Evolutionary conservation across 768 basidiomycete species (phyloP), one percentile per base, ranked within the genome.

Genomic region (Mycena venus): DNA sequence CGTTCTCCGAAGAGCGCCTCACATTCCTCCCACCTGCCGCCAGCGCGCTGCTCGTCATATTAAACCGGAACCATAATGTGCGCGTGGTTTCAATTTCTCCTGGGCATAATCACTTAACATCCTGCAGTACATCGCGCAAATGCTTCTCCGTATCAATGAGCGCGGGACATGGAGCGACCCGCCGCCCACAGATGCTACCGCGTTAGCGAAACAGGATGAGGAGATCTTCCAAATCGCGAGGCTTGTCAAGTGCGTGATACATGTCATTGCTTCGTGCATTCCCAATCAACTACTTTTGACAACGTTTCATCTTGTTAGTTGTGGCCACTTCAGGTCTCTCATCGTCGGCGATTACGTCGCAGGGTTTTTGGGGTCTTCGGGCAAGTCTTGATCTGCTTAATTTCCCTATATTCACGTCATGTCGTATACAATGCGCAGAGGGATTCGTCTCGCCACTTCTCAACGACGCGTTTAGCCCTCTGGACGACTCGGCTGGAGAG

Each of bases 21-120:
- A 59, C 86, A 34, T 86, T 92, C 77, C 81, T 91, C 58, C 89
- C 91, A 2, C 90, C 92, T 2, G 86, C 89, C 1, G 81, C 87
- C 3, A 85, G 86, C 27, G 91, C 88, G 8, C 82, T 93, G 8
- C 83, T 92, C 4, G 85, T 92, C 27, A 71, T 93, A 6, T 89
- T 91, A 79, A 86, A 84, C 73, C 83, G 92, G 10, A 92, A 92
- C 78, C 91, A 92, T 78, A 92, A 90, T 78, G 90, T 90, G 71
- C n/a, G n/a, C n/a, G n/a, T n/a, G 44, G 84, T 32, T 6, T 31
- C 47, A 2, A 1, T 1, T 81, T 59, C 27, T 34, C 9, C 19
- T 42, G 42, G 8, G 44, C n/a, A n/a, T n/a, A n/a, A n/a, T n/a
- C n/a, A n/a, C n/a, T n/a, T n/a, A n/a, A n/a, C n/a, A n/a, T 38